Conservation (phyloP, 1,284 basidiomycete genomes). For the Leccinum solheimii region DNA sequence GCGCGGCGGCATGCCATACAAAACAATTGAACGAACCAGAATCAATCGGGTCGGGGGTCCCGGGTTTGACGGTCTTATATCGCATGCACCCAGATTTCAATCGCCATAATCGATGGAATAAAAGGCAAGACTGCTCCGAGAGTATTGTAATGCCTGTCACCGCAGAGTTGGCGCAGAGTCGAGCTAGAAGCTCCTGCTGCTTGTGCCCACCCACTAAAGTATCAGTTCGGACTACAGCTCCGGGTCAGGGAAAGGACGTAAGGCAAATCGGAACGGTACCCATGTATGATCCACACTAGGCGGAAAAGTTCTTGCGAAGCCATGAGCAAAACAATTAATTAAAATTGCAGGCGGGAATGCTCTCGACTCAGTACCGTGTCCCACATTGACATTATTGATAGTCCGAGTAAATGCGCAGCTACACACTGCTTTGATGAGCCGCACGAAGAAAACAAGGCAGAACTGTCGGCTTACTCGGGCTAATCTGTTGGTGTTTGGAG, state of each 20-base stretch:
- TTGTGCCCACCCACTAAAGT: not conserved
- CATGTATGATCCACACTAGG: not conserved
- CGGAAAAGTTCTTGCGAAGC: not conserved
- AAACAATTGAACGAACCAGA: not conserved
- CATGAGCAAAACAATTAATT: not conserved
- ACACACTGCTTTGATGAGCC: not conserved
- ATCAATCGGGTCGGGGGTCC: not conserved
- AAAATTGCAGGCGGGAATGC: not conserved
- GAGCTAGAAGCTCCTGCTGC: not conserved
- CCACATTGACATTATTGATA: not conserved
- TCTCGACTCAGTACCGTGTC: not conserved
- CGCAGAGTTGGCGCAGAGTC: not conserved
- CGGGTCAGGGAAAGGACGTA: not conserved
- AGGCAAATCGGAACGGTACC: not conserved
- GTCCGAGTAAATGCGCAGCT: not conserved
- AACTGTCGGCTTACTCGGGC: not conserved
- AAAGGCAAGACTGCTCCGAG: not conserved
- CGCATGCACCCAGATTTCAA: conserved; percentile 1
- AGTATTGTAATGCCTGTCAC: not conserved
- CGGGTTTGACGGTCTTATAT: not conserved
- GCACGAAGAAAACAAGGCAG: no score
- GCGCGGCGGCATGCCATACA: not conserved
- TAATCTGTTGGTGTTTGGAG: not conserved
- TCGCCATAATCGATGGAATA: not conserved
- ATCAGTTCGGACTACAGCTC: not conserved